Conservation (phyloP, 345 rosid species). For the Anastatica hierochuntica region DNA sequence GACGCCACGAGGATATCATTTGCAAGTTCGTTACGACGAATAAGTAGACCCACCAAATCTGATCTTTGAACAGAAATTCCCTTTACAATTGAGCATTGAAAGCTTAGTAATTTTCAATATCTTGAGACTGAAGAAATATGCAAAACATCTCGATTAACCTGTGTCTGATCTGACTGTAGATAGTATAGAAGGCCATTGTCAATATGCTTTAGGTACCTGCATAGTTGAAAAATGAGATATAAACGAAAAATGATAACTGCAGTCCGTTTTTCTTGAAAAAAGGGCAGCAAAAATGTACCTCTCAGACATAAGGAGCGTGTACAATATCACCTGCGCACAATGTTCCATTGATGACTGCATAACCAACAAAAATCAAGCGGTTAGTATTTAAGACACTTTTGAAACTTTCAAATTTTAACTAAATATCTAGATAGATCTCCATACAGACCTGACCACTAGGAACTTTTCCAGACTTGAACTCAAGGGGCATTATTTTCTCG, state of each 20-base stretch:
- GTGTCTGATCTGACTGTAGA: slow-evolving; percentile 80
- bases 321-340: slow-evolving; percentile 89
- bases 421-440: neutral
- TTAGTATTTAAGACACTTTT: neutral
- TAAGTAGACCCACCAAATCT: slow-evolving; percentile 82
- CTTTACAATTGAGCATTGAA: slow-evolving; percentile 31
- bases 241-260: neutral
- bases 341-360: slow-evolving; percentile 87
- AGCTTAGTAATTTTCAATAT: slow-evolving; percentile 6
- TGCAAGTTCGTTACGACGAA: slow-evolving; percentile 96
- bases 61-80: slow-evolving; percentile 74
- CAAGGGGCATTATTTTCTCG: slow-evolving; percentile 76
- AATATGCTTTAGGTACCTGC: slow-evolving; percentile 65
- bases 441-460: slow-evolving; percentile 69
- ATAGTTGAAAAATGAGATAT: slow-evolving; percentile 5
- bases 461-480: slow-evolving; percentile 88
- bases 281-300: slow-evolving; percentile 36
- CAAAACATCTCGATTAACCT: slow-evolving; percentile 34
- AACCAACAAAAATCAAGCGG: slow-evolving; percentile 9
- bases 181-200: slow-evolving; percentile 84
- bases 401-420: slow-evolving; percentile 15
- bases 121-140: slow-evolving; percentile 8
- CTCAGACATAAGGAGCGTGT: slow-evolving; percentile 97
- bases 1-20: slow-evolving; percentile 67
- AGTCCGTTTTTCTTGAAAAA: neutral